Evolutionary conservation across 768 basidiomycete species (phyloP), one percentile per base, ranked within the genome.

Genomic region (Kockovaella imperatae): DNA sequence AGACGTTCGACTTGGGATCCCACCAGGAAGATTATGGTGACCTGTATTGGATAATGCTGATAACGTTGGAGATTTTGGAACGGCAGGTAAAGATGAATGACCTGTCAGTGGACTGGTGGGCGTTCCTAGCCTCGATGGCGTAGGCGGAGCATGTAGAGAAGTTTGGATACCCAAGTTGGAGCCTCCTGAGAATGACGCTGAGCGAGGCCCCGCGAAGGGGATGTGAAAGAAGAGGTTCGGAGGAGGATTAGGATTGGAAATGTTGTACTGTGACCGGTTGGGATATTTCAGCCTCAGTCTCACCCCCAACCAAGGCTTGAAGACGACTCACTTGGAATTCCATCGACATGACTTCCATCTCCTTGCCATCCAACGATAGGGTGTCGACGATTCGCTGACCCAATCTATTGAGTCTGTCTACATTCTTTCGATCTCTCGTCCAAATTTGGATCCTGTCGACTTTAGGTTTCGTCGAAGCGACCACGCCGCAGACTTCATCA

Each of bases 381-480:
- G 86, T 67, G 69, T 86, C 86, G 49, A 87, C 80, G 34, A 93
- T 74, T 68, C 80, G 82, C 75, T 80, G 84, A 24, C 87, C 90
- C 51, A 93, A 84, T 17, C 76, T 77, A 68, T 95, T 93, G 53
- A 93, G 71, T 69, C 77, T 78, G 67, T 87, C 84, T 1, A 88
- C 82, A 56, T 93, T 86, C 35, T 88, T 86, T 73, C 86, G 86
- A 57, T 75, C 77, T 51, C 90, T 75, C 35, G 83, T 85, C 90
- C 90, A 96, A 29, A 96, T 72, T 69, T 95, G 90, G 46, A 95
- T 87, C 43, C 90, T 76, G 65, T 93, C 87, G 44, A 87, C 81
- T 71, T 87, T 89, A 55, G 81, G 83, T 59, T 87, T 76, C 68
- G 88, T 73, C 57, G 86, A 87, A 40, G 91, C 87, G 15, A 93